Evolutionary conservation across 2,329 filamentous ascomycete species (phyloP), one percentile per base, ranked within the genome.

Genomic region (Hypocrella siamensis): DNA sequence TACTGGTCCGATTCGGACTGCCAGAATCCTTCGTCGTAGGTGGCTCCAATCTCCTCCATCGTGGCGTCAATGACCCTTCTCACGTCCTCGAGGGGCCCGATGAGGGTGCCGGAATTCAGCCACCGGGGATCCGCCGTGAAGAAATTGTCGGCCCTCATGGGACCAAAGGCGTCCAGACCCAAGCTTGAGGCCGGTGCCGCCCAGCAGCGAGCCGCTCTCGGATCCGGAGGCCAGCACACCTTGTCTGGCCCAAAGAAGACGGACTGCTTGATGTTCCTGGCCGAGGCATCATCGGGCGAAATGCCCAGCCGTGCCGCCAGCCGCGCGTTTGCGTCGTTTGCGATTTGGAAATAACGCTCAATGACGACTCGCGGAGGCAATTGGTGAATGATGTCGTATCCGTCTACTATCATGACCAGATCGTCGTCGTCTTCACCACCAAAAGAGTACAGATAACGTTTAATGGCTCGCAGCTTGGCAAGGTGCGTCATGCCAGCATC

Each of bases 341-440:
- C 46, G 12, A 71, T 52, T 11, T 58, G 53, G 39, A 73, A 67
- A 47, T 79, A 81, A 27, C 75, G 63, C 39, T 65, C 54, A 17
- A 81, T 63, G 40, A 80, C 53, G 15, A 79, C 58, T 26, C 75
- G 66, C 3, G 70, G 65, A 0, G 74, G 72, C 3, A 80, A 55
- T 46, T 81, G 76, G 36, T 79, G 70, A 54, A 73, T 71, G 2
- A 72, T 60, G 36, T 79, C 71, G 46, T 70, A 65, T 2, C 67
- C 72, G 45, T 80, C 75, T 5, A 75, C 60, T 29, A 79, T 58
- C 35, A 79, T 51, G 6, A 78, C 63, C 18, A 82, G 50, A 45
- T 81, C 76, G 15, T 70, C 57, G 35, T 74, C 49, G 4, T 52
- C 43, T 7, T 38, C 42, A 2, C 32, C 19, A 7, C 36, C 34